phyloP scores from a whole-genome alignment of 2,329 filamentous ascomycete species.

The Pyricularia pennisetigena region DNA sequence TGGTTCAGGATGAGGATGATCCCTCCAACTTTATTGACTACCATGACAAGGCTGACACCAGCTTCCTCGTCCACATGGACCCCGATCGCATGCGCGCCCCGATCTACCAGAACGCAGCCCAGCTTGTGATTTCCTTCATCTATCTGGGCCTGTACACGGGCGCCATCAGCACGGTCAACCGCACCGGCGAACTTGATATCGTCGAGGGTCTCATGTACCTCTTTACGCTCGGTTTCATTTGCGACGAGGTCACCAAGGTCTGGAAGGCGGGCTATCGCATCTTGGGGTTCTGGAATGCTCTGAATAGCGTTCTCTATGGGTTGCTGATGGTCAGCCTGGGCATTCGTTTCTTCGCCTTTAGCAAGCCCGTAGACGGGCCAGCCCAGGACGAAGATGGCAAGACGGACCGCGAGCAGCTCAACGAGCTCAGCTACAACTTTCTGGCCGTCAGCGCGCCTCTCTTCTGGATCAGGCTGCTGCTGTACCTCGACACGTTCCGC shows the following conservation, averaged over 20 bases:
- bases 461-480: conserved; percentile 89
- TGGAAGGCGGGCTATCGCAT: conserved; percentile 92
- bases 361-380: conserved; percentile 37
- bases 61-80: conserved; percentile 75
- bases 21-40: conserved; percentile 86
- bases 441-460: conserved; percentile 87
- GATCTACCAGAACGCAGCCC: conserved; percentile 82
- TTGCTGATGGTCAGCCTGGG: conserved; percentile 71
- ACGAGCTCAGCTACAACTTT: conserved; percentile 84
- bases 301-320: conserved; percentile 76
- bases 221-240: conserved; percentile 86
- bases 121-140: conserved; percentile 73
- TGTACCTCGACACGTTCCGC: conserved; percentile 86
- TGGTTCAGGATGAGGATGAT: conserved; percentile 91
- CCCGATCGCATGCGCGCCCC: conserved; percentile 92
- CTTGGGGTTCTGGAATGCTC: conserved; percentile 92
- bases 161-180: conserved; percentile 91
- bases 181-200: conserved; percentile 69
- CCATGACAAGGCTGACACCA: conserved; percentile 66
- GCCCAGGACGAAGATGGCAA: conserved; percentile 11
- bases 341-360: conserved; percentile 68
- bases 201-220: conserved; percentile 79
- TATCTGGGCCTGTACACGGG: conserved; percentile 80
- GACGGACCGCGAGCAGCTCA: conserved; percentile 52
- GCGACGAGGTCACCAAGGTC: conserved; percentile 78